These are phyloP conservation scores for Zizania palustris DNA, from an alignment of 202 grass and related monocot species.

Conservation along the genomic window DNA sequence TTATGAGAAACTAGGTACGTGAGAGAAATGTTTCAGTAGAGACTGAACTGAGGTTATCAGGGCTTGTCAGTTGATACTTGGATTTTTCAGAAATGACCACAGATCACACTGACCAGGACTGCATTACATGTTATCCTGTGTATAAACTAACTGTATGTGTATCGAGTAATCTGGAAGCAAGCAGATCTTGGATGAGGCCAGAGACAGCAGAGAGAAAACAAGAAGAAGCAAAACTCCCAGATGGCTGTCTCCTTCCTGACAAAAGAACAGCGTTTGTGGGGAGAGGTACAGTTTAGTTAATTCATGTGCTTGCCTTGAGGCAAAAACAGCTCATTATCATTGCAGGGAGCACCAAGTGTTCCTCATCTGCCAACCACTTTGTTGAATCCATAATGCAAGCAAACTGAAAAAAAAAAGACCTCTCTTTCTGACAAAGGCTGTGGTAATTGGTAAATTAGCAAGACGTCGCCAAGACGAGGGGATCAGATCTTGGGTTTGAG, in stretches of 20 bases:
- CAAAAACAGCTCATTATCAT: conserved; percentile 1
- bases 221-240: conserved; percentile 1
- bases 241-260: conserved; percentile 10
- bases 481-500: conserved; percentile 11
- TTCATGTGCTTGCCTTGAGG: no score
- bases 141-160: background rate
- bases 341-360: conserved; percentile 27
- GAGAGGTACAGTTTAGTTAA: background rate
- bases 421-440: conserved; percentile 2
- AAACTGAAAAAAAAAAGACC: background rate
- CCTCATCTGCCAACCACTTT: conserved; percentile 31
- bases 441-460: background rate
- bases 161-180: conserved; percentile 35
- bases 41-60: background rate
- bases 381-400: conserved; percentile 46
- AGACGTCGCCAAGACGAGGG: no score
- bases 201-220: no score
- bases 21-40: background rate
- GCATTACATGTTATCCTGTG: background rate
- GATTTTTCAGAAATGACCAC: background rate
- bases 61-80: conserved; percentile 9
- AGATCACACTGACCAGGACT: conserved; percentile 21
- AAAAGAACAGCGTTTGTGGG: background rate
- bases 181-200: conserved; percentile 10
- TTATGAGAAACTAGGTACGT: background rate